Conservation (phyloP, 2,329 filamentous ascomycete genomes). For the Fusarium sp. region DNA sequence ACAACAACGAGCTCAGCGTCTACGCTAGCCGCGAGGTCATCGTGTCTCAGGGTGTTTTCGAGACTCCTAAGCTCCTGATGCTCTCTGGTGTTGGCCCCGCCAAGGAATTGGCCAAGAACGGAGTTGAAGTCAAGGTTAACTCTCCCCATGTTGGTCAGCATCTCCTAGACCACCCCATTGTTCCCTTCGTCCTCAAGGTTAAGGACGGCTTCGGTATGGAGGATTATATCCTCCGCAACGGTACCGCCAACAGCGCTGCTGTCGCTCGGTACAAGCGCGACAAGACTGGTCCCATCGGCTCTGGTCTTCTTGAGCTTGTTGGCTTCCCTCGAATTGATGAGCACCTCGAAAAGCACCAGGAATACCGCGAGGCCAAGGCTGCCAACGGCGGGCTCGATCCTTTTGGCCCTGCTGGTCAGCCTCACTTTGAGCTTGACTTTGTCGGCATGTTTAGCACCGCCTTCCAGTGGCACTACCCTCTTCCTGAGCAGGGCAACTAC, state of each 20-base stretch:
- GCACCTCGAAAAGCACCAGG: slow-evolving; percentile 59
- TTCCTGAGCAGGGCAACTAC: slow-evolving; percentile 58
- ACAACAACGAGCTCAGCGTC: slow-evolving; percentile 55
- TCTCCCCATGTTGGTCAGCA: slow-evolving; percentile 73
- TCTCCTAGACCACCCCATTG: slow-evolving; percentile 65
- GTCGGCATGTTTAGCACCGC: slow-evolving; percentile 66
- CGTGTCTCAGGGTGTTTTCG: slow-evolving; percentile 66
- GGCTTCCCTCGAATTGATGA: slow-evolving; percentile 69
- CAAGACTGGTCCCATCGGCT: slow-evolving; percentile 54
- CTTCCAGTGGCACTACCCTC: slow-evolving; percentile 62
- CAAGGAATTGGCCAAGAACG: slow-evolving; percentile 61
- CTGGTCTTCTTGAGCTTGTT: slow-evolving; percentile 61
- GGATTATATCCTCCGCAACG: slow-evolving; percentile 54
- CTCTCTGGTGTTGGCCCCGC: slow-evolving; percentile 71
- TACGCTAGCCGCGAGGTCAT: slow-evolving; percentile 62
- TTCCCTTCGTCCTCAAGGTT: slow-evolving; percentile 36
- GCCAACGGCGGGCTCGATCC: slow-evolving; percentile 62
- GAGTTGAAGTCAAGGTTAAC: slow-evolving; percentile 65
- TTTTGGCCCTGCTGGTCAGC: slow-evolving; percentile 67
- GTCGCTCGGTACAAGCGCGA: slow-evolving; percentile 35
- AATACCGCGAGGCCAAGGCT: slow-evolving; percentile 59
- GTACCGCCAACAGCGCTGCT: slow-evolving; percentile 49
- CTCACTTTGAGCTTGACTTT: slow-evolving; percentile 73
- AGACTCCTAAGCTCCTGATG: slow-evolving; percentile 74
- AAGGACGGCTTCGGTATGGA: slow-evolving; percentile 56